Evolutionary conservation across 495 filamentous ascomycete genomes (phyloP).

Genomic region (Neurospora intermedia): DNA sequence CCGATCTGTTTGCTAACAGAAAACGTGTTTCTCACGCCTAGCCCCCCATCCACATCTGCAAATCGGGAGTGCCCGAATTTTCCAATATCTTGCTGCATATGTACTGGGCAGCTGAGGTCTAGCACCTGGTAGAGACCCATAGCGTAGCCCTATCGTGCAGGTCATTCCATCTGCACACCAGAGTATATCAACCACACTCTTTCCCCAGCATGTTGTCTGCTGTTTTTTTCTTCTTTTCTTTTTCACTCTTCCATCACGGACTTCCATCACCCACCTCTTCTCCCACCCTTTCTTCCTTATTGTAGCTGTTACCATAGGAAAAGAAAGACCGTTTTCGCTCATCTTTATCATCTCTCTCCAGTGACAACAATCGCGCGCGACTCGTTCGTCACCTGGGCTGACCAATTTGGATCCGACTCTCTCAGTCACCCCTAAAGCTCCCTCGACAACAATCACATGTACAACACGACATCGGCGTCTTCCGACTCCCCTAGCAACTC

Average conservation of each 20-base stretch:
- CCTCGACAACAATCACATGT: slow-evolving; percentile 13
- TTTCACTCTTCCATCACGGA: background rate
- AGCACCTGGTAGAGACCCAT: background rate
- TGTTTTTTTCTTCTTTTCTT: background rate
- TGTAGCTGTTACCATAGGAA: background rate
- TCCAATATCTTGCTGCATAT: background rate
- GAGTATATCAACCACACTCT: background rate
- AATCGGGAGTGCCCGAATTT: background rate
- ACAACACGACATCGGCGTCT: slow-evolving; percentile 6
- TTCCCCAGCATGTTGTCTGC: background rate
- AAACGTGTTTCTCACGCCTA: background rate
- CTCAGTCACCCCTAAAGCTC: background rate
- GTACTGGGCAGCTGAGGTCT: background rate
- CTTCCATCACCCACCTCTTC: background rate
- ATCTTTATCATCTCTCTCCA: background rate
- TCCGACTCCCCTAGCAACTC: slow-evolving; percentile 10
- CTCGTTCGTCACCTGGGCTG: background rate
- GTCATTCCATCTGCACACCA: background rate
- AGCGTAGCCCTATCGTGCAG: background rate
- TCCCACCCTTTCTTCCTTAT: background rate
- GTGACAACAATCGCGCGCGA: background rate
- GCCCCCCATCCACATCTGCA: background rate
- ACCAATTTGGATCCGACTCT: background rate
- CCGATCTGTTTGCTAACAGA: background rate
- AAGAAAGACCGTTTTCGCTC: background rate